Evolutionary conservation across 2,329 filamentous ascomycete genomes (phyloP).

Genomic region (Paraphoma sp.): DNA sequence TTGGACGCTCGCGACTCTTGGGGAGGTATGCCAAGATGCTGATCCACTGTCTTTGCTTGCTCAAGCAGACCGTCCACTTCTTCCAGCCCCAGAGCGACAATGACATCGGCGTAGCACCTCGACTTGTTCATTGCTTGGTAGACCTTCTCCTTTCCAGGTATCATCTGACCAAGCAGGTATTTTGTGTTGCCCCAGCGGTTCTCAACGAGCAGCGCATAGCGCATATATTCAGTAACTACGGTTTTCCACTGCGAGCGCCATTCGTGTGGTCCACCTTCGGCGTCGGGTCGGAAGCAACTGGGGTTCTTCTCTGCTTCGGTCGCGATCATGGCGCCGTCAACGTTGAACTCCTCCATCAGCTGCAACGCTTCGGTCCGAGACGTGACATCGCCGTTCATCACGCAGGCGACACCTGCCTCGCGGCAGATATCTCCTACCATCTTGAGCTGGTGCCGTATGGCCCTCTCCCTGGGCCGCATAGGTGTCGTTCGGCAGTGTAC

Average conservation of each 20-base stretch:
- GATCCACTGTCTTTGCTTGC: slow-evolving; percentile 70
- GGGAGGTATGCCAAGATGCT: slow-evolving; percentile 65
- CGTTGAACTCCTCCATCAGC: slow-evolving; percentile 79
- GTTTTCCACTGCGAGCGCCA: slow-evolving; percentile 73
- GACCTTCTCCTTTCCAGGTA: slow-evolving; percentile 76
- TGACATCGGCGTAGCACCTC: slow-evolving; percentile 75
- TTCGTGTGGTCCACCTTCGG: slow-evolving; percentile 66
- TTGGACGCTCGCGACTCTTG: slow-evolving; percentile 56
- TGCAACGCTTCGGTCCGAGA: slow-evolving; percentile 73
- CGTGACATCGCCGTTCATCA: slow-evolving; percentile 94
- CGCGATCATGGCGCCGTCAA: slow-evolving; percentile 96
- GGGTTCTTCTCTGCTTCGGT: slow-evolving; percentile 90
- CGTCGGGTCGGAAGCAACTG: slow-evolving; percentile 77
- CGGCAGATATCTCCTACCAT: slow-evolving; percentile 85
- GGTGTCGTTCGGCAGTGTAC: slow-evolving; percentile 95
- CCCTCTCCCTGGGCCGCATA: slow-evolving; percentile 89
- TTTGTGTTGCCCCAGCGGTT: slow-evolving; percentile 95
- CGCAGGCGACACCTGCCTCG: slow-evolving; percentile 84
- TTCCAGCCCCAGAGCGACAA: slow-evolving; percentile 69
- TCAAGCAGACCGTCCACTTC: slow-evolving; percentile 69
- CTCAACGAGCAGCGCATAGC: slow-evolving; percentile 74
- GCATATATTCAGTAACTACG: slow-evolving; percentile 78
- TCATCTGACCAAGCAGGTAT: slow-evolving; percentile 82
- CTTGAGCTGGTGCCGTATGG: slow-evolving; percentile 81
- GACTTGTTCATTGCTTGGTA: slow-evolving; percentile 68